Percentiles rank a stretch among this genome's conserved stretches.
Evolutionary conservation across 164 flowering plant species (phyloP).

Genomic region (Sedum album): DNA sequence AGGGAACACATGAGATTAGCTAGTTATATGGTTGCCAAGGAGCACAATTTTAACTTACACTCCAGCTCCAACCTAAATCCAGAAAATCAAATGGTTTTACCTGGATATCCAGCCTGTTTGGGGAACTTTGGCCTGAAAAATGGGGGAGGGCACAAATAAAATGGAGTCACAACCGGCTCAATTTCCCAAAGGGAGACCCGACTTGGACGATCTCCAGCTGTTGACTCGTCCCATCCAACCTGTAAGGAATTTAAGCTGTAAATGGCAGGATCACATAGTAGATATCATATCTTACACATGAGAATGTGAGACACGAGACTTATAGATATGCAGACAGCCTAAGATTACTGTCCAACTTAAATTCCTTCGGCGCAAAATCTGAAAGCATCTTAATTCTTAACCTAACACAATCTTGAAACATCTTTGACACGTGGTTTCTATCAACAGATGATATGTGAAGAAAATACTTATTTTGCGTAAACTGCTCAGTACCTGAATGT

Average conservation of each 20-base stretch:
- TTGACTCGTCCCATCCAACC: conserved; percentile 99
- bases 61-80: not conserved
- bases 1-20: conserved; percentile 2
- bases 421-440: not conserved
- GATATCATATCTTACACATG: not conserved
- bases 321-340: not conserved
- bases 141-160: conserved; percentile 91
- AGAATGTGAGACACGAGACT: not conserved
- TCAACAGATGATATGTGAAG: not conserved
- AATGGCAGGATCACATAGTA: not conserved
- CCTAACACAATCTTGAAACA: not conserved
- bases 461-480: not conserved
- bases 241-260: conserved; percentile 16
- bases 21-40: not conserved
- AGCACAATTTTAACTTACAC: not conserved
- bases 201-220: conserved; percentile 83
- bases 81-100: conserved; percentile 18
- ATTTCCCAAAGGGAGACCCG: conserved; percentile 92
- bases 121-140: conserved; percentile 82
- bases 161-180: conserved; percentile 91
- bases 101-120: conserved; percentile 75
- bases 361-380: not conserved
- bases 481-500: conserved; percentile 58
- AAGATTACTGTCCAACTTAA: not conserved
- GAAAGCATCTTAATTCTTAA: not conserved